Evolutionary conservation across 2,329 filamentous ascomycete species (phyloP).

Genomic region (Gliomastix tumulicola): DNA sequence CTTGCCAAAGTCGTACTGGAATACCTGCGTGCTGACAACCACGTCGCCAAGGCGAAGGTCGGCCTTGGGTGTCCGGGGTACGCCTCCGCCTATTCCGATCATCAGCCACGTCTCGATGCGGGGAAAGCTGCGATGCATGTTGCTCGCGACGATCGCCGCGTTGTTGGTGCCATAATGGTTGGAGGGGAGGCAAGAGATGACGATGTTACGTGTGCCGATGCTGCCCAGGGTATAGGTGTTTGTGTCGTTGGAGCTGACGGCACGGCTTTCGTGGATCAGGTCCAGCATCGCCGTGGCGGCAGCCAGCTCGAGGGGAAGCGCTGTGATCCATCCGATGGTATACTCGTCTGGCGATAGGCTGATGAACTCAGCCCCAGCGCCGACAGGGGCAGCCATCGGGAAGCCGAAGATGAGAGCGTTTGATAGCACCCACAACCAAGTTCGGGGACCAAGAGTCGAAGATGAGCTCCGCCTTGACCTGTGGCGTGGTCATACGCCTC

Average conservation of each 20-base stretch:
- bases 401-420: no score
- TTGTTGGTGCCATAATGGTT: constrained; percentile 6
- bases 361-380: no score
- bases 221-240: constrained; percentile 9
- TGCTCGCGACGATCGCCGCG: constrained; percentile 19
- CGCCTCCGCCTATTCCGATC: constrained; percentile 13
- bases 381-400: no score
- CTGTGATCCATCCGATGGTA: constrained; percentile 15
- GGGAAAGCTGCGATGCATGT: constrained; percentile 23
- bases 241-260: constrained; percentile 4
- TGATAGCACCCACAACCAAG: no score
- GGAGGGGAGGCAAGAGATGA: constrained; percentile 8
- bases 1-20: constrained; percentile 7
- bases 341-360: no score
- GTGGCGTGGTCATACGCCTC: no score
- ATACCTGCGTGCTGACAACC: constrained; percentile 13
- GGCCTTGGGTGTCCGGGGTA: constrained; percentile 8
- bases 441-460: no score
- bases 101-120: constrained; percentile 12
- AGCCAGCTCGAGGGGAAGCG: constrained; percentile 10
- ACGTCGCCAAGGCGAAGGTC: constrained; percentile 30
- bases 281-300: constrained; percentile 12
- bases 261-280: constrained; percentile 3
- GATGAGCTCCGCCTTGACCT: no score
- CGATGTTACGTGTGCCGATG: constrained; percentile 9